Percentiles rank a stretch among this genome's conserved stretches.
Evolutionary conservation across 176 grass and related monocot species (phyloP).

Genomic region (Pontederia paniculata): DNA sequence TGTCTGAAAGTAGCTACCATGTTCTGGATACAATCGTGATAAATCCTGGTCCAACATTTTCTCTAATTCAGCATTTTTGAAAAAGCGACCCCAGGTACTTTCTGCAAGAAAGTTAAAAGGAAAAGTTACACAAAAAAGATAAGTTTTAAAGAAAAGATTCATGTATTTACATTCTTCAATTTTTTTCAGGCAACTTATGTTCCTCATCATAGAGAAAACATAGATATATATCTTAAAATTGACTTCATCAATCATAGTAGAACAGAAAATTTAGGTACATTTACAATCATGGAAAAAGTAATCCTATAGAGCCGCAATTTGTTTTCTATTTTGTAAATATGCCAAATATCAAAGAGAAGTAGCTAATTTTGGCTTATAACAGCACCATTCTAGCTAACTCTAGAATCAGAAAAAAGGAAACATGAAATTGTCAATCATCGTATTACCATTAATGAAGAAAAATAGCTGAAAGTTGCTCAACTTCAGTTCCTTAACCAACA

Average conservation of each 20-base stretch:
- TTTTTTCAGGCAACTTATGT: too few species aligned
- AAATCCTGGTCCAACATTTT: conserved; percentile 85
- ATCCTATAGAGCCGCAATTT: too few species aligned
- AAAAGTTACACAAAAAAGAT: background rate
- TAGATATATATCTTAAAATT: background rate
- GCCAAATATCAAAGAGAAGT: too few species aligned
- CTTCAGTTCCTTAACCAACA: too few species aligned
- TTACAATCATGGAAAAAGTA: too few species aligned
- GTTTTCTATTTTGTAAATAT: too few species aligned
- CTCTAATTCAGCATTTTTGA: conserved; percentile 76
- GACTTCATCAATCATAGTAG: background rate
- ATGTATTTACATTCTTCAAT: background rate
- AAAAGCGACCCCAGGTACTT: conserved; percentile 85
- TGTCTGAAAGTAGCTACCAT: conserved; percentile 77
- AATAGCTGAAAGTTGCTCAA: too few species aligned
- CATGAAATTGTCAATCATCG: too few species aligned
- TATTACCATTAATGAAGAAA: too few species aligned
- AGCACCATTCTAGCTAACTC: too few species aligned
- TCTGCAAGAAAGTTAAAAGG: conserved; percentile 26
- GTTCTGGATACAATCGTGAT: conserved; percentile 70
- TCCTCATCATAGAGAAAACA: background rate
- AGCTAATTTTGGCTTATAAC: too few species aligned
- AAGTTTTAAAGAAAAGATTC: background rate
- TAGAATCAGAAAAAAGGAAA: too few species aligned
- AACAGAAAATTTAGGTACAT: background rate